A percentile compares a stretch with the other conserved stretches of the same genome.
Conservation (phyloP, 2,329 filamentous ascomycete genomes). For the Coniosporium tulheliwenetii region DNA sequence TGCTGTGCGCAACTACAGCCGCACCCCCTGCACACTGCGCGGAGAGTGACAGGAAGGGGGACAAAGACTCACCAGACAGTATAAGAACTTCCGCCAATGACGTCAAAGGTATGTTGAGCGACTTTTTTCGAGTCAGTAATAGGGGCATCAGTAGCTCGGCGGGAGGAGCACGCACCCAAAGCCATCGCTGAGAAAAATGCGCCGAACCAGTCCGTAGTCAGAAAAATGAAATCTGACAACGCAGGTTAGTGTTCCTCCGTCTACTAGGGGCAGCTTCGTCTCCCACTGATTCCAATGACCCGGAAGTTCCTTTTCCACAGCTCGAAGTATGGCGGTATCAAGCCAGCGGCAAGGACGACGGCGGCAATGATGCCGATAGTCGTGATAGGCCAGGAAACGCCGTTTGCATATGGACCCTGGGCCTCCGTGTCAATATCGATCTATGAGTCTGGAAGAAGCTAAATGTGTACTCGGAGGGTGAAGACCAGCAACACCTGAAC, state of each 20-base stretch:
- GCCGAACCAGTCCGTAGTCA: conserved; percentile 43
- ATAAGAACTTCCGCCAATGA: conserved; percentile 44
- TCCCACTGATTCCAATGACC: conserved; percentile 43
- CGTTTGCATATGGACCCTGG: conserved; percentile 37
- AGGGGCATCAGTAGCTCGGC: too few species aligned
- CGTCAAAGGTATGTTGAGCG: conserved; percentile 45
- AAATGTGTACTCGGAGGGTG: conserved; percentile 31
- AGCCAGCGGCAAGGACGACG: conserved; percentile 38
- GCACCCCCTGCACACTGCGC: background rate
- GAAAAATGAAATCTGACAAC: conserved; percentile 35
- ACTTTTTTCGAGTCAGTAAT: conserved; percentile 17
- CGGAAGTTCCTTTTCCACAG: conserved; percentile 45
- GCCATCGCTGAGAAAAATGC: conserved; percentile 50
- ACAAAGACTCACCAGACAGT: conserved; percentile 37
- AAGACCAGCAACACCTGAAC: conserved; percentile 42
- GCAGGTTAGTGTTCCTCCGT: too few species aligned
- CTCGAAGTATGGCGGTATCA: conserved; percentile 46
- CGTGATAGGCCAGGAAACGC: conserved; percentile 37
- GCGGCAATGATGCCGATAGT: conserved; percentile 43
- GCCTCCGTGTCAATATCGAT: too few species aligned
- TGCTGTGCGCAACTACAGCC: too few species aligned
- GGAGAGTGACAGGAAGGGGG: too few species aligned
- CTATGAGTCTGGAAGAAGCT: too few species aligned
- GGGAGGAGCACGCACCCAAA: conserved; percentile 28
- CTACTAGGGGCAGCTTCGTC: too few species aligned